Conservation (phyloP, 192 early-diverging fungal species). For the Allomyces javanicus region DNA sequence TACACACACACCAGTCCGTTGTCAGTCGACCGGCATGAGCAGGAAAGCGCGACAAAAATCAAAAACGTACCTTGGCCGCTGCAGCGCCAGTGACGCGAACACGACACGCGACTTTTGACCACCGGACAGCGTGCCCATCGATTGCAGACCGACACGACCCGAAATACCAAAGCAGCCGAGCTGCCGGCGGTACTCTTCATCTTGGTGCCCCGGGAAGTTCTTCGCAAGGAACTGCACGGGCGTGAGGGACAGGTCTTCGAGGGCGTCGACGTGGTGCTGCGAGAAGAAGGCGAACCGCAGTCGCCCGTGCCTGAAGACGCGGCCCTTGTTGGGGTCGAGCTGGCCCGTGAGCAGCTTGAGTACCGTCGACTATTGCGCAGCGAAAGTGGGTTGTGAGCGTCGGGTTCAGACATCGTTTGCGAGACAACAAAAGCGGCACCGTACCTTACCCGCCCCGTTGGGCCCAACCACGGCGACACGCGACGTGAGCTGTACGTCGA, state of each 20-base stretch:
- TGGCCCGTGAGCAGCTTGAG: constrained; percentile 75
- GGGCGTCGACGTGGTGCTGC: constrained; percentile 95
- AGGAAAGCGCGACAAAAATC: neutral
- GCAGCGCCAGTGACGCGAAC: constrained; percentile 30
- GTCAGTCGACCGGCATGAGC: neutral
- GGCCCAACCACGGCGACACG: constrained; percentile 97
- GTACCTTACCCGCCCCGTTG: constrained; percentile 66
- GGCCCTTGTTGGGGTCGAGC: constrained; percentile 55
- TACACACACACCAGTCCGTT: constrained; percentile 9
- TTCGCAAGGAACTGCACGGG: constrained; percentile 74
- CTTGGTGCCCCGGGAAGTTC: constrained; percentile 72
- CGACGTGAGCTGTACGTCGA: constrained; percentile 92
- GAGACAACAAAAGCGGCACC: neutral
- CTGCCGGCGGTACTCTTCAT: constrained; percentile 90
- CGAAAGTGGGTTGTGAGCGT: too few relatives aligned
- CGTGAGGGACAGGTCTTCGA: constrained; percentile 54
- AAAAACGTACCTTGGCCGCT: constrained; percentile 1
- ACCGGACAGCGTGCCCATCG: constrained; percentile 84
- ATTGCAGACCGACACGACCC: constrained; percentile 85
- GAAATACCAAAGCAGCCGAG: constrained; percentile 90
- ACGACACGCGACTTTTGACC: constrained; percentile 80
- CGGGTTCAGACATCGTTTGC: neutral
- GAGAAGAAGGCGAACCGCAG: constrained; percentile 85
- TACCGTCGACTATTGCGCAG: constrained; percentile 54
- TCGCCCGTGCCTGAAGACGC: constrained; percentile 77